These are phyloP conservation scores for Cladosporium sp. DNA, from an alignment of 2,329 filamentous ascomycete genomes.

Conservation along the genomic window DNA sequence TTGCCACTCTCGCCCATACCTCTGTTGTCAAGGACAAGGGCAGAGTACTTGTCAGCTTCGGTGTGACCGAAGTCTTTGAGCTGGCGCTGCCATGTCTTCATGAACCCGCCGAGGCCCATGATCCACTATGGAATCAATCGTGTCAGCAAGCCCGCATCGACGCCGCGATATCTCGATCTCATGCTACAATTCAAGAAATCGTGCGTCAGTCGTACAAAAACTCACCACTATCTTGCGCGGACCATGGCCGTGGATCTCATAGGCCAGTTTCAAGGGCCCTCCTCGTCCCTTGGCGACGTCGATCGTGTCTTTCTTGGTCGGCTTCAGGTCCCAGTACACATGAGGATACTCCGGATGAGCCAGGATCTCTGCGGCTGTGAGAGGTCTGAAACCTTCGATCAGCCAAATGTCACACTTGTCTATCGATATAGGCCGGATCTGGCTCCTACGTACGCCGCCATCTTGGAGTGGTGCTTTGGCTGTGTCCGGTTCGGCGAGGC, in stretches of 20 bases:
- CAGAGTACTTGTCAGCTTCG: conserved; percentile 62
- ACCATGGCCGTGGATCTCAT: conserved; percentile 75
- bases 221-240: conserved; percentile 69
- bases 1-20: conserved; percentile 78
- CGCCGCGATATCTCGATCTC: not conserved
- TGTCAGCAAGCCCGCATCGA: conserved; percentile 4
- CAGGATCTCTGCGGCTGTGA: conserved; percentile 56
- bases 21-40: conserved; percentile 77
- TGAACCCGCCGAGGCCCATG: conserved; percentile 71
- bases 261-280: conserved; percentile 71
- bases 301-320: conserved; percentile 57
- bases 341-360: conserved; percentile 64
- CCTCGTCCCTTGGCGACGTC: conserved; percentile 66
- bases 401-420: not conserved
- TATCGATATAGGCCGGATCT: not conserved
- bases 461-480: not conserved
- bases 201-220: conserved; percentile 20
- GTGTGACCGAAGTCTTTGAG: conserved; percentile 77
- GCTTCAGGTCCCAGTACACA: conserved; percentile 65
- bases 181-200: too few relatives aligned
- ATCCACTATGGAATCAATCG: conserved; percentile 55
- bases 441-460: conserved; percentile 9
- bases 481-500: not conserved
- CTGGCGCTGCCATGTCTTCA: conserved; percentile 74
- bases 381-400: conserved; percentile 22